Conservation (phyloP, 495 filamentous ascomycete species). For the Penicillium chermesinum region DNA sequence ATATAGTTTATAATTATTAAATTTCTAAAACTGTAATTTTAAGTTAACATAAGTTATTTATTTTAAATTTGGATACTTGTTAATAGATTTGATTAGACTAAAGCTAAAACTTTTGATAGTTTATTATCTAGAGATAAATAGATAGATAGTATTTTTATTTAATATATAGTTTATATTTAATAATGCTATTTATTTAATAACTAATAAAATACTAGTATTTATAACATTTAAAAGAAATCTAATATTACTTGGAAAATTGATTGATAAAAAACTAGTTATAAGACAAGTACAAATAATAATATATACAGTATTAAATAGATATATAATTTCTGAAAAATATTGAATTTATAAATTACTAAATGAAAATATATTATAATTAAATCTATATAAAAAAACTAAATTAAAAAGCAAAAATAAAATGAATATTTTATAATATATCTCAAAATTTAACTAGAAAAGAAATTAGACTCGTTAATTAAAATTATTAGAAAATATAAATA, state of each 20-base stretch:
- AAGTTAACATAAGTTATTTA: constrained; percentile 3
- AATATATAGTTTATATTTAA: constrained; percentile 11
- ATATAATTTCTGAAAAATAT: background rate
- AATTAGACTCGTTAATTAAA: constrained; percentile 9
- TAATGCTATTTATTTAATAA: constrained; percentile 7
- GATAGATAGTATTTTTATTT: constrained; percentile 4
- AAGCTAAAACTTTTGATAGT: constrained; percentile 5
- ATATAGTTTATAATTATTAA: background rate
- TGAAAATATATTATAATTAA: constrained; percentile 15
- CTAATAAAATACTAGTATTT: constrained; percentile 4
- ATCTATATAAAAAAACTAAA: constrained; percentile 7
- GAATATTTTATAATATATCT: constrained; percentile 10
- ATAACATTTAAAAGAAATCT: constrained; percentile 4
- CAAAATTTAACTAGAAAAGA: constrained; percentile 22
- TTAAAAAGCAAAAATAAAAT: constrained; percentile 10
- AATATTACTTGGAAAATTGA: constrained; percentile 9
- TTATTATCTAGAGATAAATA: constrained; percentile 6
- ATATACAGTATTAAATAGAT: too few relatives aligned
- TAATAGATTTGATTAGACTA: background rate
- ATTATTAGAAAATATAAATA: too few relatives aligned
- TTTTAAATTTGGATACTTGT: background rate
- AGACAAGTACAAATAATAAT: too few relatives aligned
- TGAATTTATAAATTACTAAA: constrained; percentile 9
- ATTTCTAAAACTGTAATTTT: background rate
- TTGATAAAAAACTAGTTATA: constrained; percentile 1